Percentiles rank a stretch among this genome's conserved stretches.
phyloP scores from a whole-genome alignment of 768 basidiomycete genomes.

The Stropharia rugosoannulata region DNA sequence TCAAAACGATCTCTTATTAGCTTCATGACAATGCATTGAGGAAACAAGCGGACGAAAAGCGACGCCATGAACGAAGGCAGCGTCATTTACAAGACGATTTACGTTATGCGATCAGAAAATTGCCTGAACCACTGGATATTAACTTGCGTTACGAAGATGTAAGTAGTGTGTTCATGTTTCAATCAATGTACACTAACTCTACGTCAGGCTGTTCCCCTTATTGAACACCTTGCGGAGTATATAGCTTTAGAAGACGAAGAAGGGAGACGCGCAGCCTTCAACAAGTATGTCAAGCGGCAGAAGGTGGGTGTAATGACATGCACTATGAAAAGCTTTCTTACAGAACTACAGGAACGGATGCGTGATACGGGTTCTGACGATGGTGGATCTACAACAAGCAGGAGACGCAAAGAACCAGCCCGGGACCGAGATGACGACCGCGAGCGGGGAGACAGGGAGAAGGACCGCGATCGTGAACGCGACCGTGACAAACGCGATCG shows the following conservation, averaged over 20 bases:
- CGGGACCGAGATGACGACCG: conserved; percentile 46
- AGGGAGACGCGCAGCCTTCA: conserved; percentile 74
- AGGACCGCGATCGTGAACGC: conserved; percentile 25
- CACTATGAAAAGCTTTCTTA: not conserved
- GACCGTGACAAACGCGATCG: conserved; percentile 19
- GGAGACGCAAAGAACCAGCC: conserved; percentile 75
- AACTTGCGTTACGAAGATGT: conserved; percentile 80
- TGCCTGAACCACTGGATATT: conserved; percentile 79
- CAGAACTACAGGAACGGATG: conserved; percentile 63
- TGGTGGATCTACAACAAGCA: conserved; percentile 77
- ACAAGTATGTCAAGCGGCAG: conserved; percentile 87
- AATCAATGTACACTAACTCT: not conserved
- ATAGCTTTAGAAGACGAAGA: conserved; percentile 90
- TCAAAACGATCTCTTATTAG: conserved; percentile 36
- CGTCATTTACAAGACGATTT: conserved; percentile 93
- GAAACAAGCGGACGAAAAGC: conserved; percentile 83
- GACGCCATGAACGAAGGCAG: conserved; percentile 79
- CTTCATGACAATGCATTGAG: conserved; percentile 68
- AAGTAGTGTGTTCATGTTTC: conserved; percentile 18
- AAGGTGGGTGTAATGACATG: conserved; percentile 50
- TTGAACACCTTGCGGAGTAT: conserved; percentile 84
- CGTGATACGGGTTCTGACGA: conserved; percentile 80
- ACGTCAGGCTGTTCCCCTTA: conserved; percentile 64
- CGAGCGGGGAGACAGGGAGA: conserved; percentile 48
- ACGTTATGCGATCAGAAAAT: conserved; percentile 91